Base-by-base conservation (phyloP, 768 basidiomycete genomes). In the Tulasnella sp. region DNA sequence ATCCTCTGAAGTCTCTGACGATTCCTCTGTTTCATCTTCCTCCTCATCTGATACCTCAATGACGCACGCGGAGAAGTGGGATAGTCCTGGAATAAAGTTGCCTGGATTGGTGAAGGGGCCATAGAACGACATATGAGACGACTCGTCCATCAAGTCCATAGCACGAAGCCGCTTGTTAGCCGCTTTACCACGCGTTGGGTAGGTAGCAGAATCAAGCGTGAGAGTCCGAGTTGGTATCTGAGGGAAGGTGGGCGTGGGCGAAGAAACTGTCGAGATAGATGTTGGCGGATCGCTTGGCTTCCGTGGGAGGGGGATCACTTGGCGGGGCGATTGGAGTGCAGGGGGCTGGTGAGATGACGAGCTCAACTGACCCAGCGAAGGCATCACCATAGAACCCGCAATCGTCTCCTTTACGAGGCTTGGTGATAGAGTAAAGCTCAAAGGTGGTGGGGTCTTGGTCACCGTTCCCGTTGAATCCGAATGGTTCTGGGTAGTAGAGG, bases 11-110 rank as follows among this genome's bases (percentile, higher is more conserved):
- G 26, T 13, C n/a, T 13, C 43, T 2, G 42, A 26, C 23, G 48
- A 34, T n/a, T n/a, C 34, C 3, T 51, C 58, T 26, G 11, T 30
- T 3, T 51, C 58, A 21, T 29, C 47, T 32, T 51, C 45, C 21
- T 59, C 58, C 21, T 59, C 58, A 10, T 59, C 58, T 23, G 58
- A 59, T 17, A 59, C 32, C 24, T 59, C 58, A 41, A 59, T 59
- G 23, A 59, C 58, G 21, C 32, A 4, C 26, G 23, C 30, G 19
- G 42, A 29, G 34, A 38, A 50, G 11, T 21, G 43, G 23, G 27
- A 38, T 15, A 48, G 45, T 23, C 41, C 30, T 7, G 55, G 55
- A 27, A 56, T 3, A 42, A 56, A 56, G 11, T n/a, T 13, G 24
- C 5, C 38, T 4, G 43, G n/a, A 10, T 19, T 19, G 7, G 47